Percentiles rank a stretch among this genome's conserved stretches.
Evolutionary conservation across 306 rosid species (phyloP).

Genomic region (Quercus aquifolioides): DNA sequence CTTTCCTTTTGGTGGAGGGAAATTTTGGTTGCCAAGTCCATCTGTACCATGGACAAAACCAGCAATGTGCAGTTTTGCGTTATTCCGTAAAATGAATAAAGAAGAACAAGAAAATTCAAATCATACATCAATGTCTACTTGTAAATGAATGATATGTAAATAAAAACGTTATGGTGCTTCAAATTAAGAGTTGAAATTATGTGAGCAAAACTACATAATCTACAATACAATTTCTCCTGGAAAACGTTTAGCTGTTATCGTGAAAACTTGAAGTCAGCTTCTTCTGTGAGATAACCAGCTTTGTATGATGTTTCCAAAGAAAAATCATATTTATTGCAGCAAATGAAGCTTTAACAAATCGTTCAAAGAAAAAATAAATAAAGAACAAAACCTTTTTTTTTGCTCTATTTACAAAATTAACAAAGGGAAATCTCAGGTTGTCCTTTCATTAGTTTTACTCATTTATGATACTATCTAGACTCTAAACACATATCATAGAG

Average conservation of each 20-base stretch:
- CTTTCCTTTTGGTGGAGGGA: slow-evolving; percentile 82
- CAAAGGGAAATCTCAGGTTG: background rate
- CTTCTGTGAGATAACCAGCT: slow-evolving; percentile 4
- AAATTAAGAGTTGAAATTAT: too few relatives aligned
- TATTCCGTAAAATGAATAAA: slow-evolving; percentile 46
- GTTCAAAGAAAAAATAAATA: background rate
- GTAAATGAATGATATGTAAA: too few relatives aligned
- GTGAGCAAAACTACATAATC: background rate
- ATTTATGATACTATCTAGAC: background rate
- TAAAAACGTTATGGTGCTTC: too few relatives aligned
- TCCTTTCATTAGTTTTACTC: background rate
- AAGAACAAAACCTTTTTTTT: background rate
- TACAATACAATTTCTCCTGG: background rate
- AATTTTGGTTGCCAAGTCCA: slow-evolving; percentile 98
- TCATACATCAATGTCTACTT: too few relatives aligned
- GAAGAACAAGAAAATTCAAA: too few relatives aligned
- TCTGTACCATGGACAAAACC: slow-evolving; percentile 91
- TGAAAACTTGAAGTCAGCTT: background rate
- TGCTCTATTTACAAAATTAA: background rate
- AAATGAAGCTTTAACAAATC: background rate
- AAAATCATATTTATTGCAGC: background rate
- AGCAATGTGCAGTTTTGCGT: slow-evolving; percentile 76
- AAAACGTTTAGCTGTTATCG: background rate
- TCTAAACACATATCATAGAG: background rate
- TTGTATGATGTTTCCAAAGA: background rate